Conservation (phyloP, 179 eudicot species). For the Vitellaria paradoxa region DNA sequence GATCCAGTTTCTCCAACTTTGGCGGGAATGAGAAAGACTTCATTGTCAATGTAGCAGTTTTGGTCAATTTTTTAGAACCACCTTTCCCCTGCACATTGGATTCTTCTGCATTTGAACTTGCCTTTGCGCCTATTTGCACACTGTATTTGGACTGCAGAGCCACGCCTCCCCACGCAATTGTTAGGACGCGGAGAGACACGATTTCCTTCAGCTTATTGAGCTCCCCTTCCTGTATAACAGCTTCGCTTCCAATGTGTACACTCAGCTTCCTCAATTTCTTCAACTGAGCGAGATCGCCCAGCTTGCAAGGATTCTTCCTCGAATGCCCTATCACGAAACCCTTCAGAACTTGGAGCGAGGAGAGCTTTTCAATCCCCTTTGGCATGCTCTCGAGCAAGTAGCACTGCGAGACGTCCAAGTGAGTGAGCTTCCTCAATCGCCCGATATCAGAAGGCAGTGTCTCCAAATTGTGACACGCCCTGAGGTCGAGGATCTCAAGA, state of each 20-base stretch:
- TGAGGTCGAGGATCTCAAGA: constrained; percentile 14
- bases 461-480: constrained; percentile 19
- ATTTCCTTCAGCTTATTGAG: constrained; percentile 1
- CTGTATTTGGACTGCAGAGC: neutral
- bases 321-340: constrained; percentile 11
- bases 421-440: neutral
- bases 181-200: neutral
- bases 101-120: neutral
- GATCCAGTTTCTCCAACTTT: constrained; percentile 19
- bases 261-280: constrained; percentile 14
- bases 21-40: neutral
- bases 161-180: constrained; percentile 9
- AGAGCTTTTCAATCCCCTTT: constrained; percentile 7
- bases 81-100: neutral
- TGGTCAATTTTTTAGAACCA: neutral
- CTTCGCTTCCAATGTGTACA: neutral
- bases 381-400: constrained; percentile 13
- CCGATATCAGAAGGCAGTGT: neutral
- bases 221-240: neutral
- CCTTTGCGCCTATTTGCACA: neutral
- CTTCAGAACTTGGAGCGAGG: constrained; percentile 16
- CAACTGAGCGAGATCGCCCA: neutral
- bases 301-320: neutral
- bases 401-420: constrained; percentile 16
- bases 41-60: constrained; percentile 1